Percentiles rank a stretch among this genome's conserved stretches.
Conservation (phyloP, 495 filamentous ascomycete species). For the Trichoderma erinaceum region DNA sequence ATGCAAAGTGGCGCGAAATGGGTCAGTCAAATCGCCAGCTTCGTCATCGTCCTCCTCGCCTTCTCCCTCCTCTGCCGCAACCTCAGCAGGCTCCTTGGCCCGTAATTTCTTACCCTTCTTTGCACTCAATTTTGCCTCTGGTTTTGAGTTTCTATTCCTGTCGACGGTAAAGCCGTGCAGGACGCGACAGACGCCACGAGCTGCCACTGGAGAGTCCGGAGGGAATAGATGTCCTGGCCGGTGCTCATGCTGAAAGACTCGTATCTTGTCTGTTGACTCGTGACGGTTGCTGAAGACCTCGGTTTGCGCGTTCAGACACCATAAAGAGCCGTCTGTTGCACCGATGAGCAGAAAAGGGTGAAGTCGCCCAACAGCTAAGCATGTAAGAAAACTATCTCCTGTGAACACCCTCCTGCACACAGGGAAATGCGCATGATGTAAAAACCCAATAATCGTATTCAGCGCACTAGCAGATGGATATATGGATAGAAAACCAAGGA, state of each 20-base stretch:
- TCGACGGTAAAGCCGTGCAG: conserved; percentile 40
- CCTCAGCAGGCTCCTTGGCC: conserved; percentile 16
- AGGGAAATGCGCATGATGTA: conserved; percentile 40
- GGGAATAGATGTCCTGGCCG: conserved; percentile 17
- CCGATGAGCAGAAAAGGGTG: conserved; percentile 42
- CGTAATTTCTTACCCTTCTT: conserved; percentile 34
- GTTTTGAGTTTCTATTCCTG: conserved; percentile 53
- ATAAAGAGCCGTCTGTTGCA: conserved; percentile 40
- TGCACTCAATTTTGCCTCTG: conserved; percentile 48
- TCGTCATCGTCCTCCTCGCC: conserved; percentile 31
- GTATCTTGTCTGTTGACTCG: conserved; percentile 28
- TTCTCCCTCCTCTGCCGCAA: conserved; percentile 31
- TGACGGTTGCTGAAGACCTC: conserved; percentile 33
- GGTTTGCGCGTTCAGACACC: conserved; percentile 33
- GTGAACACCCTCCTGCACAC: conserved; percentile 41
- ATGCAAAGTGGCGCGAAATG: conserved; percentile 35
- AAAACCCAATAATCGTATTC: conserved; percentile 41
- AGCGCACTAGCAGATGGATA: conserved; percentile 39
- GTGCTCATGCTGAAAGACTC: conserved; percentile 44
- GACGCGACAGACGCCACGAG: conserved; percentile 33
- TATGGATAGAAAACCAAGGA: conserved; percentile 40
- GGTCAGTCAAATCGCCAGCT: conserved; percentile 27
- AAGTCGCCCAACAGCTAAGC: conserved; percentile 35
- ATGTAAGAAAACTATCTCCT: conserved; percentile 37
- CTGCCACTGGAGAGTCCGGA: background rate